Conservation (phyloP, 2,329 filamentous ascomycete species). For the Phialophora expanda region DNA sequence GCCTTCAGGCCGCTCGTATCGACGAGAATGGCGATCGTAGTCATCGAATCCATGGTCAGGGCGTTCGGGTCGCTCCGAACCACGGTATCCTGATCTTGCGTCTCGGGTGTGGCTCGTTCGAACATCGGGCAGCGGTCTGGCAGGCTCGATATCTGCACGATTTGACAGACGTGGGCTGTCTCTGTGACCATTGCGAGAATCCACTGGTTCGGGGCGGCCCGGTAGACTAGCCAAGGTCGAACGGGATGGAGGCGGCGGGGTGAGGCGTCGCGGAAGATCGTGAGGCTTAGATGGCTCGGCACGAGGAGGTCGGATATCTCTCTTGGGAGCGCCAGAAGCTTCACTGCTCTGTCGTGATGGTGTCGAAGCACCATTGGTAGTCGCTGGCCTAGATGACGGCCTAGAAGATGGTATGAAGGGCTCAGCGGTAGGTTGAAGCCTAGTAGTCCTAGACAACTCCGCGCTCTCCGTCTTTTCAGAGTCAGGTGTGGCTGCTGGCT, state of each 20-base stretch:
- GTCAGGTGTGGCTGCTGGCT: slow-evolving; percentile 31
- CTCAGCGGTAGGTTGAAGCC: slow-evolving; percentile 24
- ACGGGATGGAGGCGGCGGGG: slow-evolving; percentile 42
- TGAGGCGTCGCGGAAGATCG: slow-evolving; percentile 47
- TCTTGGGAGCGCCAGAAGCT: slow-evolving; percentile 16
- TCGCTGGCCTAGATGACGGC: slow-evolving; percentile 18
- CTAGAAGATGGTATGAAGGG: slow-evolving; percentile 24
- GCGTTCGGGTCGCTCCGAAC: slow-evolving; percentile 29
- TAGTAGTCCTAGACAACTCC: slow-evolving; percentile 17
- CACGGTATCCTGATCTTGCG: slow-evolving; percentile 45
- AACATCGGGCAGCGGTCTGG: slow-evolving; percentile 43
- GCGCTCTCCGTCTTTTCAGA: slow-evolving; percentile 28
- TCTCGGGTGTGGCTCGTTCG: slow-evolving; percentile 45
- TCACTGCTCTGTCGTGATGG: slow-evolving; percentile 25
- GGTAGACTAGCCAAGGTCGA: slow-evolving; percentile 47
- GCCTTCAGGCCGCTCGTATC: slow-evolving; percentile 46
- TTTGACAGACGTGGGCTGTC: slow-evolving; percentile 47
- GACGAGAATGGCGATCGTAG: slow-evolving; percentile 43
- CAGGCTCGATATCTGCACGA: slow-evolving; percentile 37
- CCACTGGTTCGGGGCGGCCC: slow-evolving; percentile 43
- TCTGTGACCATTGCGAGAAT: slow-evolving; percentile 45
- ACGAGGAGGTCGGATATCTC: slow-evolving; percentile 29
- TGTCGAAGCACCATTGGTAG: slow-evolving; percentile 28
- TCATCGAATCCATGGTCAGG: slow-evolving; percentile 47
- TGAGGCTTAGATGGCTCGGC: slow-evolving; percentile 30